Evolutionary conservation across 495 filamentous ascomycete genomes (phyloP).

Genomic region (Talaromyces stipitatus): DNA sequence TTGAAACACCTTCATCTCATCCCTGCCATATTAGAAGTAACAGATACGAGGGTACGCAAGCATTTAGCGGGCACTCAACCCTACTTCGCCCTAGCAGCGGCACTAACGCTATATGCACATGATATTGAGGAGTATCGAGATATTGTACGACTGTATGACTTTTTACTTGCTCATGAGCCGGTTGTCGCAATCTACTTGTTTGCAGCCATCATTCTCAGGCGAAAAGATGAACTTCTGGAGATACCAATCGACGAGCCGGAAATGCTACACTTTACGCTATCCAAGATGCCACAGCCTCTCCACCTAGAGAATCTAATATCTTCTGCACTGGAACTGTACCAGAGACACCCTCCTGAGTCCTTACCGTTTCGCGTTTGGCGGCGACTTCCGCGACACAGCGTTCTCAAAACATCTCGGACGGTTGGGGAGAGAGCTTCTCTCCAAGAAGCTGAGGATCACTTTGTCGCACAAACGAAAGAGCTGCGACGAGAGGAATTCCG

Average conservation of each 20-base stretch:
- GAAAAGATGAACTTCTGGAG: conserved; percentile 73
- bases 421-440: conserved; percentile 39
- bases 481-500: conserved; percentile 53
- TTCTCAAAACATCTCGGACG: conserved; percentile 71
- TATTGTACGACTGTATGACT: conserved; percentile 86
- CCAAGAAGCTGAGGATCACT: conserved; percentile 54
- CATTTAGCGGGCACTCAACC: conserved; percentile 75
- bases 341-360: conserved; percentile 61
- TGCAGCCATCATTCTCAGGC: conserved; percentile 73
- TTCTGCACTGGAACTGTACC: conserved; percentile 54
- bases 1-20: conserved; percentile 77
- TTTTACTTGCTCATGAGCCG: conserved; percentile 75
- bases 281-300: conserved; percentile 78
- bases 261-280: conserved; percentile 84
- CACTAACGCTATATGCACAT: conserved; percentile 91
- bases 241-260: conserved; percentile 81
- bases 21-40: conserved; percentile 64
- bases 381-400: conserved; percentile 62
- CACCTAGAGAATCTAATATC: conserved; percentile 72
- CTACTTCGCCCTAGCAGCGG: conserved; percentile 86
- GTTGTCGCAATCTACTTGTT: conserved; percentile 86
- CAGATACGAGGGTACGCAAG: conserved; percentile 56
- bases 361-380: conserved; percentile 60
- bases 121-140: conserved; percentile 85
- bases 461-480: conserved; percentile 61